Base-by-base conservation (phyloP, 108 stramenopile genomes). In the Aurantiochytrium sp. region DNA sequence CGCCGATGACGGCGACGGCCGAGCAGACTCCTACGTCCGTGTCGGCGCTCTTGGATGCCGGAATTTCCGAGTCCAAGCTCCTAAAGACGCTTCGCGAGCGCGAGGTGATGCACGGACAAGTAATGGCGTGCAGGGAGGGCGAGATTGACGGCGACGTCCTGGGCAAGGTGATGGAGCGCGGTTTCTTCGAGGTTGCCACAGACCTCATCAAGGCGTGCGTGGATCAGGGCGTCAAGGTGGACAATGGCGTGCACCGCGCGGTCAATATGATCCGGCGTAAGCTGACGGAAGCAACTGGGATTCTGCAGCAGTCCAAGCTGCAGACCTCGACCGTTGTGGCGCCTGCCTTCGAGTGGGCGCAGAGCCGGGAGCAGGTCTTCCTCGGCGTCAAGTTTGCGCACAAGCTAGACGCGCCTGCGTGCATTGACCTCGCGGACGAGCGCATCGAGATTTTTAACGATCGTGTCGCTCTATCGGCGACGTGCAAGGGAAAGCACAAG, bases 271-370 rank as follows among this genome's bases (percentile, higher is more conserved):
- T 65, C 2, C 59, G 59, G 1, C 59, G 59, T 19, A 65, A 65
- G 59, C 34, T 65, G 24, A 65, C 59, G 19, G 59, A 65, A 0
- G 59, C 34, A 30, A 65, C 59, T 34, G 34, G 59, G 8, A 65
- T 65, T 34, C 59, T 65, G 8, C 59, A 65, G 59, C 59, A 65
- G 59, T 8, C 59, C 27, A 65, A 65, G 59, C 4, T 65, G 32
- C 59, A 65, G 19, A 65, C 15, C 27, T 65, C 59, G 34, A 65
- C 73, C 12, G 30, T 81, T 15, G 73, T 81, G 1, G 73, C 87
- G 30, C 91, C 91, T 4, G 91, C 91, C 52, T 90, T 90, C 50
- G 85, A 90, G 50, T 91, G 91, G 91, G 91, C 91, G 37, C 91
- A 91, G 50, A 55, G 53, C 68, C 81, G 88, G 21, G 69, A 87